A percentile compares a stretch with the other conserved stretches of the same genome.
Evolutionary conservation across 1,284 basidiomycete species (phyloP).

Genomic region (Ganoderma leucocontextum): DNA sequence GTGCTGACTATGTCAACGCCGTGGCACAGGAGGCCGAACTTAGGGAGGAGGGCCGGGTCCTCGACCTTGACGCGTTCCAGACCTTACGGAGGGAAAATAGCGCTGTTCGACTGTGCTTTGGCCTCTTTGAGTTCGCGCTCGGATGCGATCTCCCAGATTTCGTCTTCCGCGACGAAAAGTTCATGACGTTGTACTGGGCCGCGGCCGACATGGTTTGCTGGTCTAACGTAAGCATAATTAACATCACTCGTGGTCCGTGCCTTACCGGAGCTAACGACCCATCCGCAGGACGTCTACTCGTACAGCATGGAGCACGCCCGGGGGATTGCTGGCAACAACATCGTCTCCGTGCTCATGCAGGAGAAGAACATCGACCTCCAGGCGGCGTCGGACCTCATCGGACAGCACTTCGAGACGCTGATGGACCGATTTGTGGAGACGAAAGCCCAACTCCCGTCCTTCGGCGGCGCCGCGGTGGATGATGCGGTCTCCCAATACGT

Average conservation of each 20-base stretch:
- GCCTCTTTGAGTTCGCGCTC: constrained; percentile 48
- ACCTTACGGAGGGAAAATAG: constrained; percentile 50
- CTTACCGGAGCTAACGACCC: not conserved
- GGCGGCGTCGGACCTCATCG: constrained; percentile 46
- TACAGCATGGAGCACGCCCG: constrained; percentile 51
- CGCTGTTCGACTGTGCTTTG: constrained; percentile 50
- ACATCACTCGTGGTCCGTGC: not conserved
- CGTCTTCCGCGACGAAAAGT: constrained; percentile 45
- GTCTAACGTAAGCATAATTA: constrained; percentile 46
- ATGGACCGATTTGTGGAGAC: constrained; percentile 42
- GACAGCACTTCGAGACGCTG: constrained; percentile 42
- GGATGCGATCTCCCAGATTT: constrained; percentile 50
- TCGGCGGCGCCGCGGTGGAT: constrained; percentile 41
- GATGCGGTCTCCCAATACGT: constrained; percentile 45
- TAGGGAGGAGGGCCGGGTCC: constrained; percentile 44
- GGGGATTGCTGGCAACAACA: constrained; percentile 50
- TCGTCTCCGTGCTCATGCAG: constrained; percentile 50
- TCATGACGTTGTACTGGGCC: constrained; percentile 46
- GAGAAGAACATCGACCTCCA: constrained; percentile 46
- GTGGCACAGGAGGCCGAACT: constrained; percentile 47
- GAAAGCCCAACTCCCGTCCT: constrained; percentile 43
- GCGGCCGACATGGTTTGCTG: constrained; percentile 53
- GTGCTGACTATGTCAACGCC: constrained; percentile 46
- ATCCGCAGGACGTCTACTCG: constrained; percentile 51
- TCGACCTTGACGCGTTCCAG: constrained; percentile 43